A percentile compares a stretch with the other conserved stretches of the same genome.
Conservation (phyloP, 371 early-diverging fungal genomes). For the Mortierella sp. region DNA sequence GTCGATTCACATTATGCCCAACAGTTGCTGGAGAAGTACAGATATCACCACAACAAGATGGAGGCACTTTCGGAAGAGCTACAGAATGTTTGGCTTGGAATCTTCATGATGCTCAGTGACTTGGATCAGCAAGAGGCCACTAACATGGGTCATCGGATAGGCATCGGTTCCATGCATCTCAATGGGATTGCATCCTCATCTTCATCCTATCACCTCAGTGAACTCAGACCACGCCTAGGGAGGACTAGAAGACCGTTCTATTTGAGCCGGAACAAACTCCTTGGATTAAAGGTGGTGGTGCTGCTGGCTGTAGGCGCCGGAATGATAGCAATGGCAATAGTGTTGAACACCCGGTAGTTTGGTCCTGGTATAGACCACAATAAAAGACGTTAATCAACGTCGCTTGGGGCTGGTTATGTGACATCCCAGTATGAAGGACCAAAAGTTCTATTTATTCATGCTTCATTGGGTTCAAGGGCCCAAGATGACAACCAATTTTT, state of each 20-base stretch:
- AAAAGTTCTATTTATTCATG: too few species aligned
- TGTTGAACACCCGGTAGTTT: conserved; percentile 15
- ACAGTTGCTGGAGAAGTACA: conserved; percentile 1
- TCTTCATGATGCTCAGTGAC: conserved; percentile 29
- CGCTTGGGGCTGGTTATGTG: too few species aligned
- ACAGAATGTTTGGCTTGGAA: conserved; percentile 27
- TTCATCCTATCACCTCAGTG: conserved; percentile 16
- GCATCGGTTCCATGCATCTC: conserved; percentile 14
- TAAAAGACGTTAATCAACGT: too few species aligned
- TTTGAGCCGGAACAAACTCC: conserved; percentile 18
- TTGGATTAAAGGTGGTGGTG: conserved; percentile 25
- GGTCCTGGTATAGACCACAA: not conserved
- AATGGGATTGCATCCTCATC: conserved; percentile 8
- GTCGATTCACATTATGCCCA: conserved; percentile 10
- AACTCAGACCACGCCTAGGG: conserved; percentile 1
- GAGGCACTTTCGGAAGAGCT: conserved; percentile 14
- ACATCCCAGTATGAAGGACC: too few species aligned
- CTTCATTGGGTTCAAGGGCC: not conserved
- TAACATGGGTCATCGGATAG: conserved; percentile 11
- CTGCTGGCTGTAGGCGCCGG: conserved; percentile 25
- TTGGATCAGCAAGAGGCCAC: conserved; percentile 14
- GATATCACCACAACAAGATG: conserved; percentile 10
- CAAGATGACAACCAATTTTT: conserved; percentile 47
- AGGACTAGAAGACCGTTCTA: not conserved
- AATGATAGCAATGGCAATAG: conserved; percentile 41